Evolutionary conservation across 495 filamentous ascomycete genomes (phyloP).

Genomic region (Xylaria intraflava): DNA sequence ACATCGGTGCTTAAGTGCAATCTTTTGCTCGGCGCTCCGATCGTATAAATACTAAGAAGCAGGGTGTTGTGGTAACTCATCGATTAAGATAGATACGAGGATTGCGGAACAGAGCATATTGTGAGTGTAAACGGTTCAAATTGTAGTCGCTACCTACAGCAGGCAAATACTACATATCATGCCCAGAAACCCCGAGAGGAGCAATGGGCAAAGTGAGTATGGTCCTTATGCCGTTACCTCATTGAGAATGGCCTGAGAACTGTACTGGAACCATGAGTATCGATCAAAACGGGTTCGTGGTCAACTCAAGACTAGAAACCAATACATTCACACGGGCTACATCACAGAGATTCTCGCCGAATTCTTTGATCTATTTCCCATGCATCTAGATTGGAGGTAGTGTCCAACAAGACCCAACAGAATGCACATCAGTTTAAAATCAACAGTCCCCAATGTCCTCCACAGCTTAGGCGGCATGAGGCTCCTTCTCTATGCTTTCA

Average conservation of each 20-base stretch:
- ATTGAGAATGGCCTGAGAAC: not conserved
- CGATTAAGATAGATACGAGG: no score
- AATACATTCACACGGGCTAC: not conserved
- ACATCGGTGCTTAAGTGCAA: no score
- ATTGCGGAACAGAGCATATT: no score
- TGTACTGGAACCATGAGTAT: no score
- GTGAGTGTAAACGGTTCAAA: not conserved
- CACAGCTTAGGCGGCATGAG: conserved; percentile 1
- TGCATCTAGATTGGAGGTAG: not conserved
- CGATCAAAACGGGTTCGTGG: not conserved
- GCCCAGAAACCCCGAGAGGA: no score
- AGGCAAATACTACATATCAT: not conserved
- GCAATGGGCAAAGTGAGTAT: not conserved
- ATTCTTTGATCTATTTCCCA: not conserved
- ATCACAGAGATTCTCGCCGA: no score
- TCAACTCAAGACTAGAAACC: not conserved
- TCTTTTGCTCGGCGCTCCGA: no score
- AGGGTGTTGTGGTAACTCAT: no score
- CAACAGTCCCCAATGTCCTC: not conserved
- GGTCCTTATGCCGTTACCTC: not conserved
- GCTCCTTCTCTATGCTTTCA: conserved; percentile 40
- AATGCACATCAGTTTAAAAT: not conserved
- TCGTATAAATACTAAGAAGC: no score
- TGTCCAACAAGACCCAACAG: conserved; percentile 2
- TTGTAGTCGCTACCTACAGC: not conserved